Evolutionary conservation across 83 land plant genomes (phyloP).

Genomic region (Larix sibirica): DNA sequence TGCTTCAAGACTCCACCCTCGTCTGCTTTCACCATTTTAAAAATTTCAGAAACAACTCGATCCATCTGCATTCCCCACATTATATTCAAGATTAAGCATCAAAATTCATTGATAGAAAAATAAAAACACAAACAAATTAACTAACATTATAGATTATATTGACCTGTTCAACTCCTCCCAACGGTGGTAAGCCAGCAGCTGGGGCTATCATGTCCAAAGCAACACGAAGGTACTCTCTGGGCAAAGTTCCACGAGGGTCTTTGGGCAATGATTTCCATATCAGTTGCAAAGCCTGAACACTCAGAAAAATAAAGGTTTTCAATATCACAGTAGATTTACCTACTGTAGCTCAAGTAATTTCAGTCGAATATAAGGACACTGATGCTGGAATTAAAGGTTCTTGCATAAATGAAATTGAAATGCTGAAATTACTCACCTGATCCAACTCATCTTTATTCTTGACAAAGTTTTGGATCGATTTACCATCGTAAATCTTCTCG

Average conservation of each 20-base stretch:
- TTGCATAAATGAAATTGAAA: too few relatives aligned
- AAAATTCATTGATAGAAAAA: not conserved
- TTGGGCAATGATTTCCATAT: slow-evolving; percentile 43
- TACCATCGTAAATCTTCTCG: slow-evolving; percentile 60
- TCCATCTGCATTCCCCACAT: slow-evolving; percentile 49
- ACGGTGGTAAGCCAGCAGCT: slow-evolving; percentile 53
- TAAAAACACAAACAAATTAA: not conserved
- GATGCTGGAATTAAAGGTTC: not conserved
- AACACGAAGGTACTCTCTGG: slow-evolving; percentile 43
- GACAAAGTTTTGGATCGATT: slow-evolving; percentile 44
- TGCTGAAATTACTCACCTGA: slow-evolving; percentile 33
- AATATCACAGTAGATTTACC: too few relatives aligned
- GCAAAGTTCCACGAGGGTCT: slow-evolving; percentile 28
- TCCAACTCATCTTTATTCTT: slow-evolving; percentile 55
- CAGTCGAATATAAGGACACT: not conserved
- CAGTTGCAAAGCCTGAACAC: slow-evolving; percentile 22
- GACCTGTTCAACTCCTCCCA: slow-evolving; percentile 58
- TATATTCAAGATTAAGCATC: not conserved
- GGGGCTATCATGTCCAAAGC: slow-evolving; percentile 54
- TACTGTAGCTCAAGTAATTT: too few relatives aligned
- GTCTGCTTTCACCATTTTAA: slow-evolving; percentile 55
- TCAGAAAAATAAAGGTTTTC: not conserved
- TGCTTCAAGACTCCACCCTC: slow-evolving; percentile 47
- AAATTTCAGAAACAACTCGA: slow-evolving; percentile 33
- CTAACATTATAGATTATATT: too few relatives aligned